Base-by-base conservation (phyloP, 2,329 filamentous ascomycete species). In the Phialophora chinensis region DNA sequence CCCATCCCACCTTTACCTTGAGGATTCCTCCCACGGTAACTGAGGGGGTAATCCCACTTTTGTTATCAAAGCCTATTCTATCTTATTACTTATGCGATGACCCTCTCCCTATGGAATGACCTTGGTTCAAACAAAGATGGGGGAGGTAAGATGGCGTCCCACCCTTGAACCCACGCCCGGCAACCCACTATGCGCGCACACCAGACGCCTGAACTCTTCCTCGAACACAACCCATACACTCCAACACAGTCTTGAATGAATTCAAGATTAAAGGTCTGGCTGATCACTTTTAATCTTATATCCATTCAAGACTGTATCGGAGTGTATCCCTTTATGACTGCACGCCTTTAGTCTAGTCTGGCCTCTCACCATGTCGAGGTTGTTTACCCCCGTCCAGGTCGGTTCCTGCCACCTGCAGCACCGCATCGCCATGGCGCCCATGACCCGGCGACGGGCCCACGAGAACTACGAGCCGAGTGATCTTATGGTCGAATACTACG, bases 371-470 rank as follows among this genome's bases (percentile, higher is more conserved):
- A 42, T 42, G 47, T 62, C 62, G 29, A 56, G 57, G 17, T 53
- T 66, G 10, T 66, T 66, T 49, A 31, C 35, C 14, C 54, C 64
- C 4, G 14, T 66, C 2, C 42, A 54, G 12, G 33, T 66, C 23
- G 64, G 64, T 25, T n/a, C 57, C 10, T 27, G 50, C 17, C 17
- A 47, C 7, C 23, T 63, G 8, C 44, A 47, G 6, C 84, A 87
- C 69, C 81, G 85, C 62, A 75, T 87, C 25, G 77, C 84, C 52
- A 73, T 83, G 69, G 82, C 84, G 1, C 83, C 86, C 2, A 74
- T 87, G 63, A 87, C 85, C 4, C 80, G 85, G 20, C 82, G 82
- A 69, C 80, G 85, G 31, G 82, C 83, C 17, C 81, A 80, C 3
- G 78, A 78, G 6, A 67, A 75, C 12, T 71, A 75, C 4, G 42